Evolutionary conservation across 78 protist species (phyloP).

Genomic region (Dictyostelium intermedium): DNA sequence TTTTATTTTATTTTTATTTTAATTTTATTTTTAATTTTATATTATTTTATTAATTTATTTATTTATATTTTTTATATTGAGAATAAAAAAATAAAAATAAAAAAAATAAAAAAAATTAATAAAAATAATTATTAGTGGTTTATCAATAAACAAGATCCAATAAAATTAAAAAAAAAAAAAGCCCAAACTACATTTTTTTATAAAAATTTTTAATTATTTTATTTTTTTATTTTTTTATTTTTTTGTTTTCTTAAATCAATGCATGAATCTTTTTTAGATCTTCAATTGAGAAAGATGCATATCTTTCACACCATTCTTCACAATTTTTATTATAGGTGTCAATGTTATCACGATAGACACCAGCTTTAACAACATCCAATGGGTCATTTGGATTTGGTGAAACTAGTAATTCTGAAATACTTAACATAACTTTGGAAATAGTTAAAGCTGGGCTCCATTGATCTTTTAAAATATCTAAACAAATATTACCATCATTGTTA

Average conservation of each 20-base stretch:
- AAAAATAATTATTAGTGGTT: too few relatives aligned
- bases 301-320: background rate
- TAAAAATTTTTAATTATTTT: background rate
- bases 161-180: too few relatives aligned
- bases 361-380: slow-evolving; percentile 71
- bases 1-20: too few relatives aligned
- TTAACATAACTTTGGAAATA: slow-evolving; percentile 86
- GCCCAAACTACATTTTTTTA: too few relatives aligned
- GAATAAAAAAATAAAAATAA: too few relatives aligned
- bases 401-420: slow-evolving; percentile 84
- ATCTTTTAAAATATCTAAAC: slow-evolving; percentile 95
- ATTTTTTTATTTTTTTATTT: background rate
- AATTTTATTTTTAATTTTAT: too few relatives aligned
- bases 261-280: slow-evolving; percentile 13
- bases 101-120: too few relatives aligned
- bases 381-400: slow-evolving; percentile 90
- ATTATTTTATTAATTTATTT: too few relatives aligned
- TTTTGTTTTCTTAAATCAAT: background rate
- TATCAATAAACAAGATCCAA: too few relatives aligned
- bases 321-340: background rate
- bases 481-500: slow-evolving; percentile 91
- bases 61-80: too few relatives aligned
- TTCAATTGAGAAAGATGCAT: background rate
- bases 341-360: slow-evolving; percentile 36
- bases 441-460: slow-evolving; percentile 95